Conservation (phyloP, 441 rosid genomes). For the Pelargonium australe region DNA sequence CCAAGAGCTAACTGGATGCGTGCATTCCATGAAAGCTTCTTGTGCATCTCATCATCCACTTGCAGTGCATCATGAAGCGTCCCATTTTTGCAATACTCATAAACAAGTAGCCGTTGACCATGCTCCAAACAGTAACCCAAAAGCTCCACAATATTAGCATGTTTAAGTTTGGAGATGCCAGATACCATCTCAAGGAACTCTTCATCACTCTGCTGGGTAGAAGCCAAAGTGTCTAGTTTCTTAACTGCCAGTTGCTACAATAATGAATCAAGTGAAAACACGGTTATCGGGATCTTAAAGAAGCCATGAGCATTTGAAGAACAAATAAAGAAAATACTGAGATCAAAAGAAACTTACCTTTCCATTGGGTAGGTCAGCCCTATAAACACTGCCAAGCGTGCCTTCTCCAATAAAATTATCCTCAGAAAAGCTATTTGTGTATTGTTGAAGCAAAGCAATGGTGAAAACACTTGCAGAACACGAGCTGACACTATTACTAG, state of each 20-base stretch:
- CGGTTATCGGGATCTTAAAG: neutral
- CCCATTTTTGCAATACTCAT: conserved; percentile 77
- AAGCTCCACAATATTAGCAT: conserved; percentile 73
- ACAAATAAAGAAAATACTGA: no score
- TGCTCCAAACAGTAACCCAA: conserved; percentile 96
- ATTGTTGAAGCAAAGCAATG: conserved; percentile 79
- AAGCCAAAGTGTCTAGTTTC: conserved; percentile 66
- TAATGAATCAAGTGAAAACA: neutral
- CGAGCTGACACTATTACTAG: conserved; percentile 31
- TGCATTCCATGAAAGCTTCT: conserved; percentile 64
- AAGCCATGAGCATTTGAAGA: neutral
- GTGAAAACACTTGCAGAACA: conserved; percentile 46
- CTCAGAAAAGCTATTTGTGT: conserved; percentile 63
- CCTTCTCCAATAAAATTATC: conserved; percentile 77
- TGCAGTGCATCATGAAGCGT: conserved; percentile 75
- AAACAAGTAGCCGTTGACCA: conserved; percentile 76
- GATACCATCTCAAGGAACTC: conserved; percentile 76
- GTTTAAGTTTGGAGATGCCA: conserved; percentile 64
- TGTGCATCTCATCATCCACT: conserved; percentile 64
- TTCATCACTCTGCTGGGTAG: conserved; percentile 58
- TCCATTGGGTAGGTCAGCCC: conserved; percentile 70
- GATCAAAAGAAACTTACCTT: conserved; percentile 34
- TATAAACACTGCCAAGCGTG: conserved; percentile 61
- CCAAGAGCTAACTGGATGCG: conserved; percentile 78
- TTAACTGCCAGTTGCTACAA: conserved; percentile 77